Evolutionary conservation across 129 eudicot species (phyloP), one percentile per base, ranked within the genome.

Genomic region (Heracleum sosnowskyi): DNA sequence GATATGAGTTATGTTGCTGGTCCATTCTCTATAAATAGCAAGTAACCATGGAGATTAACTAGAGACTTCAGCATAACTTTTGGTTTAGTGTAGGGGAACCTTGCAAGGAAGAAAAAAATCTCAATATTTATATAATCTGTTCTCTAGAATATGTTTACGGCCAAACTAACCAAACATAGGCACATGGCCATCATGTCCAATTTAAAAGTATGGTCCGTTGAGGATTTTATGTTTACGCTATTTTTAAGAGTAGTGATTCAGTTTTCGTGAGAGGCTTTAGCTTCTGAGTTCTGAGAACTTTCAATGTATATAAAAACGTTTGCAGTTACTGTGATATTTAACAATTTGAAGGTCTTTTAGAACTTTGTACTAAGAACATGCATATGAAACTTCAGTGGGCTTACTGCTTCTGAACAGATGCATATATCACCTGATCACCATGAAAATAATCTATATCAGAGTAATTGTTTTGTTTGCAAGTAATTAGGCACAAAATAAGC

Each of bases 41-140:
- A 76, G 53, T 69, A 45, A 80, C 35, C 31, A 6, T 0, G 31
- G 24, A 69, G 36, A 78, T 39, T 37, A 36, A 71, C 29, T 22
- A 75, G 71, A 69, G 53, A 75, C 89, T 84, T 87, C 84, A 79
- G 63, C 84, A 83, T 86, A 76, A 83, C 86, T 88, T 80, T 34
- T 79, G 79, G 92, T 28, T 60, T 60, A 76, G 79, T 70, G 17
- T 75, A 69, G 77, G 90, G 81, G 78, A 83, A 80, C 31, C 87
- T 84, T 89, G n/a, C 77, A 91, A 91, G 87, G 76, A 80, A 83
- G 81, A 81, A 44, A 44, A 75, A 79, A 20, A 49, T 51, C 57
- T 45, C 44, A 33, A 46, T 37, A 55, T 46, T 57, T 7, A 57
- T 72, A 77, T 81, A 78, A 73, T 69, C 75, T 76, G 37, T 69